These are phyloP conservation scores for Populus tomentosa DNA, from an alignment of 441 rosid genomes.

Conservation along the genomic window DNA sequence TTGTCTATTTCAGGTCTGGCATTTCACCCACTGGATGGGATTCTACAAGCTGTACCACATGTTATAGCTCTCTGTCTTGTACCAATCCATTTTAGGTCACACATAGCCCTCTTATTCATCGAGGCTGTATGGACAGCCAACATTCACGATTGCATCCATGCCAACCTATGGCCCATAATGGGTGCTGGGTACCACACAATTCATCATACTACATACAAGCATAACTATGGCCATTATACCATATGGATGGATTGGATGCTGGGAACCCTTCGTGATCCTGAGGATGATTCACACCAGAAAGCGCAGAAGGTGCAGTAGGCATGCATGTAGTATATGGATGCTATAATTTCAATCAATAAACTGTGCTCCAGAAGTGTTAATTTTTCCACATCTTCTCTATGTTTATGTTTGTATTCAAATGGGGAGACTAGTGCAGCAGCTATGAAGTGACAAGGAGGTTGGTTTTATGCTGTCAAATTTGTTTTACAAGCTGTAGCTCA, in stretches of 20 bases:
- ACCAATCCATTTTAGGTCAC: slow-evolving; percentile 75
- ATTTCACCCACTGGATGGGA: slow-evolving; percentile 91
- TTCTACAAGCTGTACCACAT: slow-evolving; percentile 90
- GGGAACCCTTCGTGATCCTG: slow-evolving; percentile 76
- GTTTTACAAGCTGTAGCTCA: too few relatives aligned
- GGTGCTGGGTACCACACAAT: slow-evolving; percentile 99
- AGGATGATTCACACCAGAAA: slow-evolving; percentile 48
- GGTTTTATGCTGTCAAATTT: too few relatives aligned
- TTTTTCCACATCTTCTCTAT: neutral
- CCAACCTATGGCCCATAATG: slow-evolving; percentile 83
- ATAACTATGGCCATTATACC: slow-evolving; percentile 94
- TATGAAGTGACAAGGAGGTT: neutral
- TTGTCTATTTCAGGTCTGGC: slow-evolving; percentile 67
- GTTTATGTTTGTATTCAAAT: neutral
- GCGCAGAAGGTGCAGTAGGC: neutral
- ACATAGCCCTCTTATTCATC: slow-evolving; percentile 64
- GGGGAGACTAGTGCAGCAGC: neutral
- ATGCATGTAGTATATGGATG: neutral
- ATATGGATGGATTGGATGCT: slow-evolving; percentile 99
- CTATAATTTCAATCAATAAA: neutral
- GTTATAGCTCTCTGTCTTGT: slow-evolving; percentile 66
- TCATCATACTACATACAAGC: slow-evolving; percentile 90
- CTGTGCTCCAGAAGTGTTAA: neutral
- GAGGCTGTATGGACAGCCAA: slow-evolving; percentile 91
- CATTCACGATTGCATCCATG: slow-evolving; percentile 90